Evolutionary conservation across 2,329 filamentous ascomycete genomes (phyloP), one percentile per base, ranked within the genome.

Genomic region (Fusarium pininemorale): DNA sequence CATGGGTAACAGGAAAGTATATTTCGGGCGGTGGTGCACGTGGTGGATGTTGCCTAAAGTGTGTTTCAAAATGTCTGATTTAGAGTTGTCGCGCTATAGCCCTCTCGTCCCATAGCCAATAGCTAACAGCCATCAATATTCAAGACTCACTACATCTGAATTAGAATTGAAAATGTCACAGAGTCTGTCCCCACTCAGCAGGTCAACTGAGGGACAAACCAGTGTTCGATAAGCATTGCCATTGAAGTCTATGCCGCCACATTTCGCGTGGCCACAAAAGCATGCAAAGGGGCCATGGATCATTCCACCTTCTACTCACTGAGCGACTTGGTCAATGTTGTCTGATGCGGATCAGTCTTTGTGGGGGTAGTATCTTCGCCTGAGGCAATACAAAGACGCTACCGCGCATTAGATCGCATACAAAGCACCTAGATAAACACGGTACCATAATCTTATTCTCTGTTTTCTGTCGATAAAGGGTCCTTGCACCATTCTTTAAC

Each of bases 401-500:
- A 16, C 22, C 7, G 12, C 22, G 7, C 16, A 32, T n/a, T 15
- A 18, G 22, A n/a, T 51, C 9, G 15, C 15, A 7, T 9, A 14
- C 5, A 3, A 3, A 18, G 18, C 3, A 18, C 6, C 11, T 10
- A 14, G 7, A 35, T 14, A 35, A 20, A 20, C 16, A 20, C 16
- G 3, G 4, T 35, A 5, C n/a, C n/a, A 51, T 13, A 7, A 3
- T 4, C 8, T 10, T 24, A n/a, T 3, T 6, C 14, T 8, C 12
- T 24, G 6, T 10, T 24, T 16, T 35, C 16, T 14, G 0, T 24
- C 24, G 2, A 35, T 18, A 7, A 0, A 7, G 3, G 16, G 10
- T 20, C 12, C 15, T 10, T 14, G 5, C 32, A 7, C 5, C 0
- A 16, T n/a, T 10, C 22, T n/a, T 16, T 1, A 7, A n/a, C 2